phyloP scores from a whole-genome alignment of 1,139 yeast species.

The Yamadazyma dendronema region DNA sequence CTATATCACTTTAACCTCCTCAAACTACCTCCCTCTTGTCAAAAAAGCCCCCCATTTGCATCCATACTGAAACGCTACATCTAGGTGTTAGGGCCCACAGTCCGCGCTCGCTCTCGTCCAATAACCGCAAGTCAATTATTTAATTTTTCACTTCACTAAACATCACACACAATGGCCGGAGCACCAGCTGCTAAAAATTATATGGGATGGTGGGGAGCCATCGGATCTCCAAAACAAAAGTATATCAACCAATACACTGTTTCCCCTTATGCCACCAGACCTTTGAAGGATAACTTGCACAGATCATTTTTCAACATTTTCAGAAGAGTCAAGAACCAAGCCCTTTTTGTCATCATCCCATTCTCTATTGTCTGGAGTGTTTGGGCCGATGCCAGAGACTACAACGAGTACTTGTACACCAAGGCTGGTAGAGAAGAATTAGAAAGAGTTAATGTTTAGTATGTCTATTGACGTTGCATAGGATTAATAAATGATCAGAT shows the following conservation, averaged over 20 bases:
- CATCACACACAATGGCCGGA: slow-evolving; percentile 49
- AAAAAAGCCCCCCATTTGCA: no score
- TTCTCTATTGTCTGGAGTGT: slow-evolving; percentile 77
- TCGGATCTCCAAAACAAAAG: slow-evolving; percentile 86
- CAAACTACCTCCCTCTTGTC: no score
- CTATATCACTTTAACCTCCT: no score
- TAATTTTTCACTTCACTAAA: slow-evolving; percentile 4
- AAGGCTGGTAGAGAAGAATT: slow-evolving; percentile 96
- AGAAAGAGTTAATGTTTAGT: slow-evolving; percentile 69
- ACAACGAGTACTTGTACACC: slow-evolving; percentile 93
- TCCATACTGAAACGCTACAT: no score
- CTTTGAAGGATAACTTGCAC: slow-evolving; percentile 83
- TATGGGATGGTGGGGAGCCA: slow-evolving; percentile 98
- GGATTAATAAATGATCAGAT: neutral
- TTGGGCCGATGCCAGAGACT: slow-evolving; percentile 86
- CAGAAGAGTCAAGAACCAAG: slow-evolving; percentile 91
- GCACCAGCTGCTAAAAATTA: slow-evolving; percentile 56
- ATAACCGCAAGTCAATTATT: slow-evolving; percentile 11
- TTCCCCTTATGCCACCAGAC: slow-evolving; percentile 91
- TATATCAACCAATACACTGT: slow-evolving; percentile 83
- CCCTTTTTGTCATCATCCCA: slow-evolving; percentile 76
- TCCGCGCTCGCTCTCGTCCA: slow-evolving; percentile 8
- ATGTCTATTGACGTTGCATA: slow-evolving; percentile 1
- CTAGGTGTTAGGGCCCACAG: neutral
- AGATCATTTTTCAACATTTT: slow-evolving; percentile 88